Evolutionary conservation across 2,329 filamentous ascomycete species (phyloP), one percentile per base, ranked within the genome.

Genomic region (Ceratocystis variospora): DNA sequence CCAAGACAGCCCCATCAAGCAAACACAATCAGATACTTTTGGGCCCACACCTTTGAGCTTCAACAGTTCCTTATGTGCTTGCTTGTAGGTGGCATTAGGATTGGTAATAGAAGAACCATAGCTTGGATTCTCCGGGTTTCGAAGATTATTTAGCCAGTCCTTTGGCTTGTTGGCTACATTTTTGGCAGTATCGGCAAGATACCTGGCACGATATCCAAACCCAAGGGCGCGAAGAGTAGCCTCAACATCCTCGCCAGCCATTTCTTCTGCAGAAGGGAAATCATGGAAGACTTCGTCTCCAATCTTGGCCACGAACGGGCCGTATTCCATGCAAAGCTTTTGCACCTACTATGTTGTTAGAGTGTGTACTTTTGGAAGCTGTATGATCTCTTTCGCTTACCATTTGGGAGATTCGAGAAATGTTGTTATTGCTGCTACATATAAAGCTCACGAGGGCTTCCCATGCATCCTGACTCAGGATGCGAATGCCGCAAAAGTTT

Each of bases 401-500:
- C 94, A 99, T 99, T 76, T 95, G 89, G 4, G 89, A 93, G 74
- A 99, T 99, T 48, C 94, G 85, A 1, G 87, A 83, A 68, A 99
- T 99, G 74, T 99, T 96, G 77, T 99, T 99, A 77, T 99, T 99
- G 76, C 91, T 96, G 76, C 92, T 96, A 80, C 94, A 99, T 70
- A 99, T 99, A 76, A 99, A 99, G 66, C 88, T 87, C 28, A 99
- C 80, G 25, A 99, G 79, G 0, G 94, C 86, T 75, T 99, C 94
- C 94, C 95, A 99, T 0, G 93, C 87, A 78, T 96, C 92, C 77
- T 99, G 94, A 71, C 87, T 89, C 57, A 99, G 78, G 70, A 99
- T 96, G 25, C 94, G 86, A 66, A 99, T 88, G 12, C 95, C 94
- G 0, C 87, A 87, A 74, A 99, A 99, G 66, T 87, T 86, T 0